These are phyloP conservation scores for Cadophora luteo-olivacea DNA, from an alignment of 2,329 filamentous ascomycete species.

Conservation along the genomic window DNA sequence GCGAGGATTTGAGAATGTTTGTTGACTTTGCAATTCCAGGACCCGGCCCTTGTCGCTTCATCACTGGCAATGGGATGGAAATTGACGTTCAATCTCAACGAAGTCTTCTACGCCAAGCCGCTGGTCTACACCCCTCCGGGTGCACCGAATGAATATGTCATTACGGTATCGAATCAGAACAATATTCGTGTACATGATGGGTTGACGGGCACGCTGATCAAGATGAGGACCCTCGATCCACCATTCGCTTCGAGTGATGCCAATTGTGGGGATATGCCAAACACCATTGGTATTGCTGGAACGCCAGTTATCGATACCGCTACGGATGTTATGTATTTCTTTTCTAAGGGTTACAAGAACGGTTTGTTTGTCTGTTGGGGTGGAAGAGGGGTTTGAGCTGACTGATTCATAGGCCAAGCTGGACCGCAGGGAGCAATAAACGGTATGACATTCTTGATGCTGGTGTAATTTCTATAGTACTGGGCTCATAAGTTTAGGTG, in stretches of 20 bases:
- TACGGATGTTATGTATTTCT: conserved; percentile 35
- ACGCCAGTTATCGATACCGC: conserved; percentile 34
- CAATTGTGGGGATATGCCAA: conserved; percentile 30
- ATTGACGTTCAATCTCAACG: conserved; percentile 21
- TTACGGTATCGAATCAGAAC: conserved; percentile 62
- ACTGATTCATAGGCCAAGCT: conserved; percentile 7
- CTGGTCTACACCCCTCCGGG: conserved; percentile 58
- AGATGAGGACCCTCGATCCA: conserved; percentile 54
- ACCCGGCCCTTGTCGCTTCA: conserved; percentile 19
- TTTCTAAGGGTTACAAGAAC: conserved; percentile 34
- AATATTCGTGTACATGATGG: conserved; percentile 63
- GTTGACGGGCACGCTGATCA: conserved; percentile 58
- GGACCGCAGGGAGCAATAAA: conserved; percentile 24
- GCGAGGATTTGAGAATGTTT: background rate
- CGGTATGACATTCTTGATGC: conserved; percentile 4
- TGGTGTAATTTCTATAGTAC: background rate
- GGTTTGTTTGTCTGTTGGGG: conserved; percentile 3
- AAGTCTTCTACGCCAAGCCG: conserved; percentile 54
- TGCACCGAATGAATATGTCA: conserved; percentile 56
- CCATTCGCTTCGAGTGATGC: conserved; percentile 47
- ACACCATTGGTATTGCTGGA: conserved; percentile 33
- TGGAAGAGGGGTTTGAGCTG: conserved; percentile 1
- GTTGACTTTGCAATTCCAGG: background rate
- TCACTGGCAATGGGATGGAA: conserved; percentile 22
- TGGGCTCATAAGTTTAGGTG: conserved; percentile 15